Percentiles rank a stretch among this genome's conserved stretches.
These are phyloP conservation scores for Toxoplasma gondii DNA, from an alignment of 169 alveolate species.

Conservation along the genomic window DNA sequence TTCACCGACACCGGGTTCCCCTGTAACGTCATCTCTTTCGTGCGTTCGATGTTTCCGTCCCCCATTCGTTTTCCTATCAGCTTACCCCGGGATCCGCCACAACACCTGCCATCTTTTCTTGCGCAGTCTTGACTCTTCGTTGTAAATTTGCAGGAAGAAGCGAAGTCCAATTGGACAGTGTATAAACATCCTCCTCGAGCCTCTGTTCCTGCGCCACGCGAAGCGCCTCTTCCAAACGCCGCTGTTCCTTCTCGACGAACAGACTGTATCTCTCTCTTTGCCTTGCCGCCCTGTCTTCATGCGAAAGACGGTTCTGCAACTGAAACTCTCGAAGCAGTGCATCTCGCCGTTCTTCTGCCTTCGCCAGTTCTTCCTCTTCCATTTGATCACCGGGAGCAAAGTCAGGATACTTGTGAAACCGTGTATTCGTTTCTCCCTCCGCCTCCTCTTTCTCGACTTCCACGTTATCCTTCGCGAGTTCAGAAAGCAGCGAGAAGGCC, in stretches of 20 bases:
- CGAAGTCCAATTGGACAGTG: constrained; percentile 62
- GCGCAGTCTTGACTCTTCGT: constrained; percentile 34
- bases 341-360: background rate
- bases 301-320: background rate
- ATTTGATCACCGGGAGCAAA: background rate
- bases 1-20: no score
- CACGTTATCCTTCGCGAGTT: background rate
- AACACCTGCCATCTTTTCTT: constrained; percentile 43
- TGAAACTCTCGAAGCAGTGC: background rate
- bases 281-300: background rate
- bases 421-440: background rate
- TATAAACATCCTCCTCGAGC: constrained; percentile 45
- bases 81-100: constrained; percentile 65
- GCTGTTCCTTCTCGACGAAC: constrained; percentile 7
- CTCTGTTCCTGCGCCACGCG: constrained; percentile 32
- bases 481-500: no score
- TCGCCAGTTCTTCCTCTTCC: background rate
- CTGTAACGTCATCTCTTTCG: no score
- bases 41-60: background rate
- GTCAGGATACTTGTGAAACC: background rate
- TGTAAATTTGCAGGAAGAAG: constrained; percentile 48
- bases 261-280: background rate
- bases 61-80: background rate
- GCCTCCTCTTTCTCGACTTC: constrained; percentile 3
- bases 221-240: constrained; percentile 1